phyloP scores from a whole-genome alignment of 139 green algal genomes.

The Diplosphaera chodatii region DNA sequence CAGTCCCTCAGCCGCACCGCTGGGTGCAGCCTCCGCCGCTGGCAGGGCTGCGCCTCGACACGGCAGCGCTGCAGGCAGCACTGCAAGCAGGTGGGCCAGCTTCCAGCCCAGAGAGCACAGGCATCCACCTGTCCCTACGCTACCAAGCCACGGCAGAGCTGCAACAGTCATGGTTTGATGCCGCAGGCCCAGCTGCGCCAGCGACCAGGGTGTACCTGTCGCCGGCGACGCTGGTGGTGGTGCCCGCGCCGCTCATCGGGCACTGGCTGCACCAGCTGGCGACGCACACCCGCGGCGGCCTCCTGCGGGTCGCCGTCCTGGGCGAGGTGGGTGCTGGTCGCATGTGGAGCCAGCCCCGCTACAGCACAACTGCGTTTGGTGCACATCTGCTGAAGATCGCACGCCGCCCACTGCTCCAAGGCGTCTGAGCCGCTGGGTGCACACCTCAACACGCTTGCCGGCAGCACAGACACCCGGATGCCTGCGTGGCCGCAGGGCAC shows the following conservation, averaged over 20 bases:
- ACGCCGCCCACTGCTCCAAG: too few relatives aligned
- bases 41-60: conserved; percentile 34
- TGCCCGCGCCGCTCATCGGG: conserved; percentile 75
- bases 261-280: conserved; percentile 82
- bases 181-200: conserved; percentile 5
- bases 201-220: conserved; percentile 67
- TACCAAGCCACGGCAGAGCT: too few relatives aligned
- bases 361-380: too few relatives aligned
- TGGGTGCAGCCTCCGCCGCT: conserved; percentile 25
- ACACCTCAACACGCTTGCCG: too few relatives aligned
- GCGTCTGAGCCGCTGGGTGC: too few relatives aligned
- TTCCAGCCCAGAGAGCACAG: too few relatives aligned
- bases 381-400: too few relatives aligned
- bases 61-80: conserved; percentile 29
- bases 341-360: too few relatives aligned
- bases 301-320: conserved; percentile 52
- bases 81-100: conserved; percentile 12
- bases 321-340: conserved; percentile 5
- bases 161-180: too few relatives aligned
- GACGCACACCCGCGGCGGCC: conserved; percentile 36
- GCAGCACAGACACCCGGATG: too few relatives aligned
- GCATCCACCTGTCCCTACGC: too few relatives aligned
- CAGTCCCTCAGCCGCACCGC: not conserved
- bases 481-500: too few relatives aligned
- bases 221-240: conserved; percentile 83